A percentile compares a stretch with the other conserved stretches of the same genome.
Conservation (phyloP, 2,329 filamentous ascomycete species). For the Lizonia empirigonia region DNA sequence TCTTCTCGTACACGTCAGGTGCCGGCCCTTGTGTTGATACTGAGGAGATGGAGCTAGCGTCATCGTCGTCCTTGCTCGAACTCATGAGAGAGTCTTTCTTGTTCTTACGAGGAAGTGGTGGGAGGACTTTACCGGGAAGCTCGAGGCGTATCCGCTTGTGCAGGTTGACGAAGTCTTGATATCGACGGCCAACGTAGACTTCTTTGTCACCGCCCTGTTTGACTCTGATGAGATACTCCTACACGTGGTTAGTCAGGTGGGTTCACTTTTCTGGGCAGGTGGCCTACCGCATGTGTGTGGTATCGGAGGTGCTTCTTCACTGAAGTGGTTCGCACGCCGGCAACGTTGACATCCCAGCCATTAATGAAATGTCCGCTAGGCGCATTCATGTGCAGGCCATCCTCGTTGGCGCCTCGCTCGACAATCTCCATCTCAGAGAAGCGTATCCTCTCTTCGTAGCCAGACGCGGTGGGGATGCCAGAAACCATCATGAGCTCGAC, state of each 20-base stretch:
- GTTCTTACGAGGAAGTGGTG: slow-evolving; percentile 89
- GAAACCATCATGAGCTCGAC: slow-evolving; percentile 99
- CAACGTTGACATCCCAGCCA: slow-evolving; percentile 96
- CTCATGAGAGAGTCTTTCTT: slow-evolving; percentile 72
- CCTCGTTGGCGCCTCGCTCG: slow-evolving; percentile 89
- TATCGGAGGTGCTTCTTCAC: slow-evolving; percentile 86
- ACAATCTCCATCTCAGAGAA: slow-evolving; percentile 98
- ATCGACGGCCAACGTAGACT: slow-evolving; percentile 80
- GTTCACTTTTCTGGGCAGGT: too few relatives aligned
- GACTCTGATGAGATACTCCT: slow-evolving; percentile 90
- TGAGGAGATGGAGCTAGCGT: slow-evolving; percentile 81
- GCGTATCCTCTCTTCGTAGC: slow-evolving; percentile 95
- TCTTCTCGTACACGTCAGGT: slow-evolving; percentile 44
- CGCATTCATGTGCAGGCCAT: slow-evolving; percentile 82
- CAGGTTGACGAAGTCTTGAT: slow-evolving; percentile 83
- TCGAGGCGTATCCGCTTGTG: slow-evolving; percentile 81
- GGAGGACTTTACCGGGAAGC: slow-evolving; percentile 86
- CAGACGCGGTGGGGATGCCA: slow-evolving; percentile 90
- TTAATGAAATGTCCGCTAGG: slow-evolving; percentile 93
- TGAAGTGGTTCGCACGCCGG: slow-evolving; percentile 79
- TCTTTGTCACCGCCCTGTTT: slow-evolving; percentile 78
- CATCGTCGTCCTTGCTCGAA: slow-evolving; percentile 65
- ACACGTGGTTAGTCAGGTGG: not conserved
- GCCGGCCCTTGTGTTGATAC: slow-evolving; percentile 68
- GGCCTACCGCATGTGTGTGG: slow-evolving; percentile 84